Evolutionary conservation across 148 eudicot genomes (phyloP).

Genomic region (Rhododendron mucronatum): DNA sequence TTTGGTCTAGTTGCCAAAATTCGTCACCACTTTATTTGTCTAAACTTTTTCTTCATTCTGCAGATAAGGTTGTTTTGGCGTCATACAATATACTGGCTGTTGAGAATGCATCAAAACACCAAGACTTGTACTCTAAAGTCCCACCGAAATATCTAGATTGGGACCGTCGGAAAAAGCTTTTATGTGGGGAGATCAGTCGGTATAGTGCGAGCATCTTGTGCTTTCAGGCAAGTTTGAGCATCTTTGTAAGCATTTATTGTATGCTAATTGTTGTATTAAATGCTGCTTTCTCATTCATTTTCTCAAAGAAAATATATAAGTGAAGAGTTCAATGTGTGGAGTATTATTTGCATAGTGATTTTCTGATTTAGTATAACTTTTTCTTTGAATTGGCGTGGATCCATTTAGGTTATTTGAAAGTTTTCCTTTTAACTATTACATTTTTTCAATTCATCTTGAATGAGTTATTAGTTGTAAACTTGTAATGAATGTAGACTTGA

Average conservation of each 20-base stretch:
- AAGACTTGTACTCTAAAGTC: slow-evolving; percentile 46
- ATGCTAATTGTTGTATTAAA: no score
- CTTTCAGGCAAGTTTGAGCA: slow-evolving; percentile 61
- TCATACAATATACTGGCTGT: slow-evolving; percentile 89
- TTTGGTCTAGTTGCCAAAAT: background rate
- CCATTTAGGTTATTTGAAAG: background rate
- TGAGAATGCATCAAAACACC: slow-evolving; percentile 78
- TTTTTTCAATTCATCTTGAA: background rate
- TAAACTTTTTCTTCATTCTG: slow-evolving; percentile 19
- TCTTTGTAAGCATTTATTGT: background rate
- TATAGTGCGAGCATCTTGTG: slow-evolving; percentile 70
- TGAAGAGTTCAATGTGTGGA: background rate
- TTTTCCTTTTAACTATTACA: background rate
- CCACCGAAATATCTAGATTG: slow-evolving; percentile 51
- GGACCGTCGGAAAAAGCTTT: slow-evolving; percentile 51
- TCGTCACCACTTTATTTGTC: slow-evolving; percentile 4
- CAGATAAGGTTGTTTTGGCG: slow-evolving; percentile 65
- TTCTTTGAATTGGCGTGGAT: background rate
- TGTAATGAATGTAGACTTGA: background rate
- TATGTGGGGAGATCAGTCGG: slow-evolving; percentile 51
- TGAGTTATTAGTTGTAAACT: background rate
- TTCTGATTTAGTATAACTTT: background rate
- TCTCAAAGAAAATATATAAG: background rate
- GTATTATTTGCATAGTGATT: background rate
- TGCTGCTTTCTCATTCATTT: slow-evolving; percentile 8